Conservation (phyloP, 129 eudicot genomes). For the Pseudognaphalium luteoalbum region DNA sequence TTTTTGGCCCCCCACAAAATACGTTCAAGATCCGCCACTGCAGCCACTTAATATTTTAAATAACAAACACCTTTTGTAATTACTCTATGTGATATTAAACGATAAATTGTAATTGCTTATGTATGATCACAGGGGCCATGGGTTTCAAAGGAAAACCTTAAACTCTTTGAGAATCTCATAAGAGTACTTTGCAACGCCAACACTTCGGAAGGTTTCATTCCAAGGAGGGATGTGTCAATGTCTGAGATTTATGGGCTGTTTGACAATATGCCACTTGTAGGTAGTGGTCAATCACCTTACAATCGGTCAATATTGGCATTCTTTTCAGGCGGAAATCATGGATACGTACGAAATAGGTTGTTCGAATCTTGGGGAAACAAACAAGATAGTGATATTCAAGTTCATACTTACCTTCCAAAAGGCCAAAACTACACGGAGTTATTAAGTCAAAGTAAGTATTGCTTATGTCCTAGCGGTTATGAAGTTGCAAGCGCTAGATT, state of each 20-base stretch:
- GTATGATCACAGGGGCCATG: neutral
- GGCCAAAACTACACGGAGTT: conserved; percentile 10
- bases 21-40: too few relatives aligned
- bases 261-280: neutral
- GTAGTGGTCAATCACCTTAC: neutral
- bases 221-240: conserved; percentile 3
- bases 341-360: neutral
- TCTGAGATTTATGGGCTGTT: neutral
- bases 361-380: conserved; percentile 14
- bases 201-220: neutral
- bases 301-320: conserved; percentile 2
- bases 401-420: conserved; percentile 5
- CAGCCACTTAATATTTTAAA: too few relatives aligned
- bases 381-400: neutral
- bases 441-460: conserved; percentile 11
- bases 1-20: too few relatives aligned
- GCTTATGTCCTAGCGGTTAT: conserved; percentile 8
- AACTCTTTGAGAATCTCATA: conserved; percentile 1
- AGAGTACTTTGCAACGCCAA: conserved; percentile 16
- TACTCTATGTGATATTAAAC: too few relatives aligned
- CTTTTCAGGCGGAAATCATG: conserved; percentile 2
- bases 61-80: too few relatives aligned
- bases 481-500: conserved; percentile 7
- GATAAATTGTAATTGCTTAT: too few relatives aligned
- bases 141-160: neutral